Conservation (phyloP, 257 asterid genomes). For the Solanum pennellii region DNA sequence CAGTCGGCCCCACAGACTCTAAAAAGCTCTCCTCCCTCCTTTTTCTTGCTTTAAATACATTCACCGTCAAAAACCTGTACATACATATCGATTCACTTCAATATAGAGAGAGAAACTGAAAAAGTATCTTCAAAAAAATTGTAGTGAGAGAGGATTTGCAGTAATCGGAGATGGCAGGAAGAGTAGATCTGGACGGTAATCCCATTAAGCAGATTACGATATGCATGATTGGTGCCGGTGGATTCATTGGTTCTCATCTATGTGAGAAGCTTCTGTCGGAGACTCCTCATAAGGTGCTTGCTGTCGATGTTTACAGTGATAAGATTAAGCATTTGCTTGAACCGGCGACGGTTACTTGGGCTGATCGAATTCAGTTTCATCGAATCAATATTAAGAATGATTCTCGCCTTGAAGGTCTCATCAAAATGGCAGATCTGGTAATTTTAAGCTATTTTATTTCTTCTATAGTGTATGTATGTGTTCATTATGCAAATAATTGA, state of each 20-base stretch:
- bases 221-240: conserved; percentile 97
- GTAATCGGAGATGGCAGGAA: conserved; percentile 46
- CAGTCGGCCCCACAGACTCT: conserved; percentile 7
- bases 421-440: conserved; percentile 95
- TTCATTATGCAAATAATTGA: not conserved
- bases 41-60: conserved; percentile 48
- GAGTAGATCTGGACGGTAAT: conserved; percentile 90
- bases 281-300: conserved; percentile 69
- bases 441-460: not conserved
- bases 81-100: not conserved
- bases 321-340: conserved; percentile 82
- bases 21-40: conserved; percentile 15
- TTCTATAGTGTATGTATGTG: not conserved
- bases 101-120: not conserved
- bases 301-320: conserved; percentile 81
- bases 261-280: conserved; percentile 79
- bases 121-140: not conserved
- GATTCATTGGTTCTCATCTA: conserved; percentile 93
- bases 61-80: not conserved
- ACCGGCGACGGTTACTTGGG: conserved; percentile 43
- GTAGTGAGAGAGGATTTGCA: not conserved
- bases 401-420: conserved; percentile 94
- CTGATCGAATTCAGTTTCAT: conserved; percentile 84
- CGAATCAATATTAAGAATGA: conserved; percentile 86
- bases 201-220: conserved; percentile 60